Conservation (phyloP, 2,329 filamentous ascomycete genomes). For the Ceratocystis alfenasii region DNA sequence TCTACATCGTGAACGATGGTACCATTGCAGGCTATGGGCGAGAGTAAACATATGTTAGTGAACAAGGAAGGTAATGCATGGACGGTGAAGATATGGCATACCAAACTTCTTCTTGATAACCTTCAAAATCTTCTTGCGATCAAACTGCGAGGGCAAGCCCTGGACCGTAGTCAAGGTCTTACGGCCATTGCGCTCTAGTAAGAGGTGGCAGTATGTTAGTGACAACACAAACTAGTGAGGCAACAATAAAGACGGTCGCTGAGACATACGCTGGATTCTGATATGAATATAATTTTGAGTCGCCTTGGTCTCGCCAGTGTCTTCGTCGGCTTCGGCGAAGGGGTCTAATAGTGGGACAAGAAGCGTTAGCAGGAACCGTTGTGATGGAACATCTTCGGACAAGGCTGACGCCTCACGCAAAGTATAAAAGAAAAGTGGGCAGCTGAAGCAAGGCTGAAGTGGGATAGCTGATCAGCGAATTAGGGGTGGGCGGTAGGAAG, state of each 20-base stretch:
- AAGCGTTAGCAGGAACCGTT: conserved; percentile 26
- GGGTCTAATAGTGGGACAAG: conserved; percentile 55
- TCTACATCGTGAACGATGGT: conserved; percentile 91
- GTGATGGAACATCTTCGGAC: neutral
- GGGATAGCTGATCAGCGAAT: neutral
- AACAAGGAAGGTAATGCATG: conserved; percentile 23
- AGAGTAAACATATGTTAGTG: conserved; percentile 7
- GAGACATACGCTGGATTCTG: conserved; percentile 85
- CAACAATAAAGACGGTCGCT: conserved; percentile 11
- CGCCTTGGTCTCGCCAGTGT: conserved; percentile 89
- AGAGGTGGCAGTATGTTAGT: neutral
- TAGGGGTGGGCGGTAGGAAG: conserved; percentile 7
- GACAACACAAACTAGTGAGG: conserved; percentile 6
- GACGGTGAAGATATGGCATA: conserved; percentile 34
- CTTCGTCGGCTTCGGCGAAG: conserved; percentile 99
- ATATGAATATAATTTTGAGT: conserved; percentile 98
- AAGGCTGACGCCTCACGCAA: neutral
- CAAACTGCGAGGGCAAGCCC: conserved; percentile 96
- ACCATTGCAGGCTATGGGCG: conserved; percentile 82
- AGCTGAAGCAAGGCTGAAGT: neutral
- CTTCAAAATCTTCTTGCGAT: conserved; percentile 99
- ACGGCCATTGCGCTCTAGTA: conserved; percentile 95
- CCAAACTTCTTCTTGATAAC: conserved; percentile 99
- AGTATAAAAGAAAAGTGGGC: neutral
- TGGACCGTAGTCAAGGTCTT: conserved; percentile 99